Evolutionary conservation across 345 rosid genomes (phyloP).

Genomic region (Lepidium aucheri): DNA sequence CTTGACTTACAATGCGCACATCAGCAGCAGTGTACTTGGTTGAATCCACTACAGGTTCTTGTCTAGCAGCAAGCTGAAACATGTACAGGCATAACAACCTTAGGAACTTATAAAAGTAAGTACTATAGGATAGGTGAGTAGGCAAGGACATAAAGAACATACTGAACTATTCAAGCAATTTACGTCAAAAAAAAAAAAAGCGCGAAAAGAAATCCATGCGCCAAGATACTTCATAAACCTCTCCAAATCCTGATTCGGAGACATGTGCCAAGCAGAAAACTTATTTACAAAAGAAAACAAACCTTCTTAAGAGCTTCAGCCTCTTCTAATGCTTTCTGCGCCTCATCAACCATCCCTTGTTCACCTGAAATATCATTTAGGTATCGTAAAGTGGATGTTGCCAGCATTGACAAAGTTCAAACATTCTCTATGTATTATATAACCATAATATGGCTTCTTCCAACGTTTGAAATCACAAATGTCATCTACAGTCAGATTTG

Average conservation of each 20-base stretch:
- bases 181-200: background rate
- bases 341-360: conserved; percentile 99
- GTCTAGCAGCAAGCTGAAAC: conserved; percentile 71
- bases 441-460: background rate
- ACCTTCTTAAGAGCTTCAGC: conserved; percentile 99
- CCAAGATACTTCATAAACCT: background rate
- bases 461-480: background rate
- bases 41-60: conserved; percentile 68
- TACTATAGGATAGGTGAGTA: background rate
- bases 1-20: conserved; percentile 85
- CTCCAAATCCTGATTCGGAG: background rate
- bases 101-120: background rate
- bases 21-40: conserved; percentile 90
- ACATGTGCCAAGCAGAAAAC: background rate
- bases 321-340: conserved; percentile 96
- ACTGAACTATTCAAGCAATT: background rate
- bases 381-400: background rate
- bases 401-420: background rate
- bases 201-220: background rate
- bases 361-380: conserved; percentile 47
- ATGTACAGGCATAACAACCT: background rate
- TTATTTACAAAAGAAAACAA: background rate
- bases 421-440: background rate
- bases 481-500: background rate
- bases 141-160: background rate